phyloP scores from a whole-genome alignment of 352 stramenopile species.

The Globisporangium mamillatum region DNA sequence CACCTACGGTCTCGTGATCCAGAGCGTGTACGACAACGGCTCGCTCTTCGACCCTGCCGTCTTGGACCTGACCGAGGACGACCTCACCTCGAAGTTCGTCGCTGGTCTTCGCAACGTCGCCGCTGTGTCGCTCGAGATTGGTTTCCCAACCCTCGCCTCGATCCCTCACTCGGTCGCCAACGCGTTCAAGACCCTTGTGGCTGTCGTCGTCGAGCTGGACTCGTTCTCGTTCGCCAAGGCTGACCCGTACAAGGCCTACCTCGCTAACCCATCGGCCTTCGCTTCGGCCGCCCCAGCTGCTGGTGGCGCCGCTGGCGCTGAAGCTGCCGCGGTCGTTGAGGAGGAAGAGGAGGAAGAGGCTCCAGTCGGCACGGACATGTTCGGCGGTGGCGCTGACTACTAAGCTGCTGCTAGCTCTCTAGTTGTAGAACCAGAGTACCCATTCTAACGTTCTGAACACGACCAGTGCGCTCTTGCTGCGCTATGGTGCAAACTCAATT shows the following conservation, averaged over 20 bases:
- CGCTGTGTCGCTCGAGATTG: conserved; percentile 93
- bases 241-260: conserved; percentile 95
- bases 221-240: conserved; percentile 98
- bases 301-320: conserved; percentile 63
- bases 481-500: conserved; percentile 15
- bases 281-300: conserved; percentile 79
- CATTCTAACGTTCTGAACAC: conserved; percentile 21
- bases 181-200: conserved; percentile 97
- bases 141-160: conserved; percentile 96
- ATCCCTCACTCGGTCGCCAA: conserved; percentile 99
- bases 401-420: conserved; percentile 29
- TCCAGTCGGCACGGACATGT: conserved; percentile 87
- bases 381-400: conserved; percentile 71
- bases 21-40: conserved; percentile 98
- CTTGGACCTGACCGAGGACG: conserved; percentile 97
- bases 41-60: conserved; percentile 98
- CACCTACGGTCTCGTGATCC: conserved; percentile 98
- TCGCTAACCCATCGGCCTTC: conserved; percentile 94
- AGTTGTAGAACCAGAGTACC: not conserved
- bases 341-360: conserved; percentile 79
- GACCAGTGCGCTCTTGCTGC: conserved; percentile 3
- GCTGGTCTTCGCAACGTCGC: conserved; percentile 93
- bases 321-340: conserved; percentile 57
- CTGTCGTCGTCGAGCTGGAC: conserved; percentile 94
- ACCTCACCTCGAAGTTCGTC: conserved; percentile 96